Base-by-base conservation (phyloP, 208 protist genomes). In the Crithidia fasciculata region DNA sequence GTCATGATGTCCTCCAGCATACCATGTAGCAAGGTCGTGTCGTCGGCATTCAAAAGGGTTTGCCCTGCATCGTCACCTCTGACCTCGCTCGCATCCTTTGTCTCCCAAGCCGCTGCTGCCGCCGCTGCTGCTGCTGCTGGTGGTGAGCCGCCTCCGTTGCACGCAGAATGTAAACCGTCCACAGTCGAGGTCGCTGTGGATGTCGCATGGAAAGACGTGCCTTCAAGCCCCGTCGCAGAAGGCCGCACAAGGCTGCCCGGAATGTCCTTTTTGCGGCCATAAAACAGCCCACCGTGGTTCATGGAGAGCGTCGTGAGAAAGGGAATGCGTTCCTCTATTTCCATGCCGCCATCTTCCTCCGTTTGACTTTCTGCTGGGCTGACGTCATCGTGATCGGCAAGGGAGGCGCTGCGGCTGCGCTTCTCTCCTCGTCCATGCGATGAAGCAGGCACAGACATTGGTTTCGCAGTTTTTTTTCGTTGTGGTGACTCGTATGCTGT, bases 231-330 rank as follows among this genome's bases (percentile, higher is more conserved):
- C 28, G 28, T 28, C 28, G 28, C 28, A 28, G 16, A 15, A 16
- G 9, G n/a, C 4, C 47, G 5, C n/a, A 43, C 40, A 59, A 55
- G 7, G 13, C n/a, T 28, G 28, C 43, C 50, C 28, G 4, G n/a
- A 9, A 66, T 54, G 40, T 55, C 6, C 16, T 52, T 63, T 28
- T 28, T 28, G 0, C 40, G 57, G 0, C 65, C 56, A 47, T 70
- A 62, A 40, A 76, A 64, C 37, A 77, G 77, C 13, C 58, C 28
- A 2, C 60, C 13, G 36, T 65, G 64, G 28, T 74, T 74, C 63
- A 69, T 80, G 19, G 63, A 69, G 3, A 80, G 62, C 43, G 87
- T 81, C 36, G 80, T 81, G 61, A 89, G 75, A 67, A 85, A 92
- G 3, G 82, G 78, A 52, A 92, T 68, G 15, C 63, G 60, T 6